Evolutionary conservation across 1,284 basidiomycete species (phyloP).

Genomic region (Porogramme epimiltina): DNA sequence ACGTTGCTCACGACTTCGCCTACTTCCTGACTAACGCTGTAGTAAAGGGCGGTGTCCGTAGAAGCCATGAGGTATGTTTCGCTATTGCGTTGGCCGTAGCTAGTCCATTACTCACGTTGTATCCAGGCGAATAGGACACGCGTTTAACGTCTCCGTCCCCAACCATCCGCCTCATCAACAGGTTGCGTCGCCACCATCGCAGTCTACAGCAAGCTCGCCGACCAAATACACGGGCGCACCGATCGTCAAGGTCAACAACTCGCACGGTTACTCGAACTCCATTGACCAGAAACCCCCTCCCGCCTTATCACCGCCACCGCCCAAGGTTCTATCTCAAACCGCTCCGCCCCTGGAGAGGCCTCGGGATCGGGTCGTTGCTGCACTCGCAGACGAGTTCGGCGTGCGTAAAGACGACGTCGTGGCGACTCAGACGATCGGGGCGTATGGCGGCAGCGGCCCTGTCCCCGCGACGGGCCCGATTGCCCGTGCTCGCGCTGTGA

Average conservation of each 20-base stretch:
- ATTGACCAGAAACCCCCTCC: slow-evolving; percentile 9
- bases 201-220: slow-evolving; percentile 8
- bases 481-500: slow-evolving; percentile 10
- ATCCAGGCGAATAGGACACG: slow-evolving; percentile 69
- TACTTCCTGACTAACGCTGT: neutral
- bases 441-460: slow-evolving; percentile 3
- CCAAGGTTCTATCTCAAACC: too few species aligned
- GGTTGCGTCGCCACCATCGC: neutral
- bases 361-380: slow-evolving; percentile 10
- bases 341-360: neutral
- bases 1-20: slow-evolving; percentile 4
- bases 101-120: too few species aligned
- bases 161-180: slow-evolving; percentile 3
- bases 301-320: too few species aligned
- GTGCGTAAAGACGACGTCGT: slow-evolving; percentile 16
- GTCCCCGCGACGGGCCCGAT: neutral
- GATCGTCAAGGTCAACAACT: too few species aligned
- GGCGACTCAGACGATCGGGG: slow-evolving; percentile 29
- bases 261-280: too few species aligned
- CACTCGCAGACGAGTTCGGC: slow-evolving; percentile 34
- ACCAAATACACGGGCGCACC: too few species aligned
- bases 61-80: slow-evolving; percentile 68
- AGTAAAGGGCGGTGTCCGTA: slow-evolving; percentile 55
- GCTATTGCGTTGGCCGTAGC: too few species aligned
- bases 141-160: slow-evolving; percentile 57